phyloP scores from a whole-genome alignment of 2,329 filamentous ascomycete genomes.

The Furcasterigmium sp. region DNA sequence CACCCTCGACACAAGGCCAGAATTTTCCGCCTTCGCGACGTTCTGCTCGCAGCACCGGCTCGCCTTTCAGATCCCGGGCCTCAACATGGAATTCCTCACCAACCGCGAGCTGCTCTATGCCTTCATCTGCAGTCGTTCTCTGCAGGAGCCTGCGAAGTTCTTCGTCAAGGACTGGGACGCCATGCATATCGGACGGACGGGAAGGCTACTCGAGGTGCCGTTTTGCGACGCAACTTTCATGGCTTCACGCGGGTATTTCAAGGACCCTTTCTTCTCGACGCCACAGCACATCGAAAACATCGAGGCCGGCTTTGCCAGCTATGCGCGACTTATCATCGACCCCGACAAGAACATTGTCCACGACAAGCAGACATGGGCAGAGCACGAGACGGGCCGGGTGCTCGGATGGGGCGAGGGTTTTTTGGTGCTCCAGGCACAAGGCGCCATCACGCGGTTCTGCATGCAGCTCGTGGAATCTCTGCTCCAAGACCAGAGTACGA shows the following conservation, averaged over 20 bases:
- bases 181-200: background rate
- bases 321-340: background rate
- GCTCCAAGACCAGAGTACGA: too few relatives aligned
- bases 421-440: constrained; percentile 4
- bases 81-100: constrained; percentile 2
- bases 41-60: background rate
- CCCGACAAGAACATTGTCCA: background rate
- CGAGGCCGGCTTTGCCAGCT: background rate
- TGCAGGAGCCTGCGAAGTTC: background rate
- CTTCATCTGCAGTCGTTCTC: constrained; percentile 2
- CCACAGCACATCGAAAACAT: background rate
- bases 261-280: too few relatives aligned
- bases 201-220: background rate
- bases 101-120: background rate
- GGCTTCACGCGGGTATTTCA: background rate
- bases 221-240: constrained; percentile 7
- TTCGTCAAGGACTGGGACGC: constrained; percentile 3
- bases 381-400: background rate
- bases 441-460: constrained; percentile 1
- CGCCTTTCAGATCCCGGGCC: constrained; percentile 3
- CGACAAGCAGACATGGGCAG: background rate
- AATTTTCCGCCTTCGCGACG: background rate
- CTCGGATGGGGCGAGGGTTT: constrained; percentile 7
- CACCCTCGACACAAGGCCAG: background rate
- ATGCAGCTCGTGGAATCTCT: background rate